Evolutionary conservation across 2,329 filamentous ascomycete species (phyloP), one percentile per base, ranked within the genome.

Genomic region (Trichoderma semiorbis): DNA sequence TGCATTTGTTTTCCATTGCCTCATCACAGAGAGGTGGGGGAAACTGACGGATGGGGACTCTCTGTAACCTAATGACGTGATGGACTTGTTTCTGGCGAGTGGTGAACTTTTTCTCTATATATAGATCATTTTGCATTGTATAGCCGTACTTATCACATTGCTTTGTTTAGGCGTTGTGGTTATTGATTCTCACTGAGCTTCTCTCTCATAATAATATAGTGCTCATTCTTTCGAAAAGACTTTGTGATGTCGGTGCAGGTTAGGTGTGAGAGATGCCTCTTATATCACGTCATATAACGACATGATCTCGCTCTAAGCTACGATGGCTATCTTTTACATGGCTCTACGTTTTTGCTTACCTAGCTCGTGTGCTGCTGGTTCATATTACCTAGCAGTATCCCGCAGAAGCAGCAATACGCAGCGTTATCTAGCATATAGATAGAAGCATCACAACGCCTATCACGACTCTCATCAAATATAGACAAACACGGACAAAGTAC

Each of bases 81-180:
- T n/a, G 34, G 53, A 66, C 14, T 60, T 72, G 53, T 70, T 57
- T 61, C 47, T 43, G 26, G 47, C 43, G 30, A 63, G 34, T 63
- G 64, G 62, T 58, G 57, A 36, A 65, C 26, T 55, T 50, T 43
- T 50, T 53, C 21, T 24, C 47, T 65, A 63, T 73, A 71, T 68
- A 71, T 74, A 72, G 62, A 73, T 70, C 61, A 43, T 70, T 65
- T 50, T 72, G 43, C 43, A 32, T 69, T 73, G 66, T 72, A 70
- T 73, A 73, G 71, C 63, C 30, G 58, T 65, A 63, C 53, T 71
- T 58, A 58, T 72, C 65, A 47, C 60, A 69, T 58, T 72, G 43
- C 60, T 60, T 67, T 39, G 50, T 53, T 63, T 34, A 47, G 67
- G 61, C 70, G 53, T 62, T 57, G 65, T 50, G 21, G 65, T 58